Evolutionary conservation across 2,329 filamentous ascomycete species (phyloP).

Genomic region (Thelonectria olida): DNA sequence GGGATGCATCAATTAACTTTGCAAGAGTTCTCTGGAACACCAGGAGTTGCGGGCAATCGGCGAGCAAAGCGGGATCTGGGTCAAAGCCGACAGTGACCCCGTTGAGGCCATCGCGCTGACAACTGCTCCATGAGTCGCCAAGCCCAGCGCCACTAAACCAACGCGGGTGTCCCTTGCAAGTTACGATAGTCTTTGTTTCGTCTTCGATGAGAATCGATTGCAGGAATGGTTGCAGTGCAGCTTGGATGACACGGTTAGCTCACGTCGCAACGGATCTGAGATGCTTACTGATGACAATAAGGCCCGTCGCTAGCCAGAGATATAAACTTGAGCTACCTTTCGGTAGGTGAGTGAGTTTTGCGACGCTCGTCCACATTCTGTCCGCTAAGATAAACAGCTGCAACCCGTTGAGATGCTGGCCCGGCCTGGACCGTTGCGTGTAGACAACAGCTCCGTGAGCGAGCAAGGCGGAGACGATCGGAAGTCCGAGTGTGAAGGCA

Average conservation of each 20-base stretch:
- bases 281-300: constrained; percentile 24
- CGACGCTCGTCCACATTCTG: constrained; percentile 9
- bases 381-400: constrained; percentile 25
- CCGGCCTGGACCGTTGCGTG: constrained; percentile 9
- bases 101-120: neutral
- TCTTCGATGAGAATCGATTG: constrained; percentile 13
- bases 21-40: constrained; percentile 6
- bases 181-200: constrained; percentile 1
- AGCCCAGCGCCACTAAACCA: no score
- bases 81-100: constrained; percentile 9
- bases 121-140: neutral
- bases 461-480: constrained; percentile 25
- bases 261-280: neutral
- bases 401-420: constrained; percentile 11
- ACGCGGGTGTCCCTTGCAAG: constrained; percentile 9
- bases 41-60: neutral
- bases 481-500: constrained; percentile 12
- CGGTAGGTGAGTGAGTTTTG: neutral
- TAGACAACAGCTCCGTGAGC: constrained; percentile 25
- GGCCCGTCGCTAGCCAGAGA: constrained; percentile 3
- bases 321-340: neutral
- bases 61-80: neutral
- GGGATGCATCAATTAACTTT: neutral
- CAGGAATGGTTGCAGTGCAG: constrained; percentile 12
- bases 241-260: constrained; percentile 16